Evolutionary conservation across 306 rosid species (phyloP).

Genomic region (Coriaria nepalensis): DNA sequence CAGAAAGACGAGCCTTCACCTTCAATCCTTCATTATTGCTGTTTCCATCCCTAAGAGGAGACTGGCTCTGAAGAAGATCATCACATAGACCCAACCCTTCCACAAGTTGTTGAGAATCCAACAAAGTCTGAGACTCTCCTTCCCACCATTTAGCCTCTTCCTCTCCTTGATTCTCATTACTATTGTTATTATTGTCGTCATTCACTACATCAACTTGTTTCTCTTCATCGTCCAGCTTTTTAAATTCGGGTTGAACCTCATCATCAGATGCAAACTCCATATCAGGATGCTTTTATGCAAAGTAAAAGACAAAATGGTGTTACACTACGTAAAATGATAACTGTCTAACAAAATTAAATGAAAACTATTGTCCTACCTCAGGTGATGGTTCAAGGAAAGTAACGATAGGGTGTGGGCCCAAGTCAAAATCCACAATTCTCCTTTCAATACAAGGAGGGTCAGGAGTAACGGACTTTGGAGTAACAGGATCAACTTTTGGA

Average conservation of each 20-base stretch:
- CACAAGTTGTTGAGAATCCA: slow-evolving; percentile 70
- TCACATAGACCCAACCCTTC: slow-evolving; percentile 60
- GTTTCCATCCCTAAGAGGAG: slow-evolving; percentile 36
- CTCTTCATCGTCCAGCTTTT: slow-evolving; percentile 10
- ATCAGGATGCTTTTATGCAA: slow-evolving; percentile 10
- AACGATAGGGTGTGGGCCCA: slow-evolving; percentile 21
- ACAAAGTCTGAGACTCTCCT: slow-evolving; percentile 64
- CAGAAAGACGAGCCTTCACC: slow-evolving; percentile 35
- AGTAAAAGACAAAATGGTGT: too few relatives aligned
- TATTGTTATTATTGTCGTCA: slow-evolving; percentile 15
- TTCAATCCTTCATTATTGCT: slow-evolving; percentile 22
- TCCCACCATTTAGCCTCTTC: slow-evolving; percentile 80
- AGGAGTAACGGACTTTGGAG: slow-evolving; percentile 63
- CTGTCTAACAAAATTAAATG: background rate
- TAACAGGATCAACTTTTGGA: slow-evolving; percentile 10
- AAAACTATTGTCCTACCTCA: slow-evolving; percentile 26
- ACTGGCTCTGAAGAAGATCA: slow-evolving; percentile 69
- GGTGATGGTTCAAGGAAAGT: slow-evolving; percentile 11
- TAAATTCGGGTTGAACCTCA: slow-evolving; percentile 31
- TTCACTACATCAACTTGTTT: slow-evolving; percentile 11
- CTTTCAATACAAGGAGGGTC: slow-evolving; percentile 43
- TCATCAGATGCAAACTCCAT: slow-evolving; percentile 15
- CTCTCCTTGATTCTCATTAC: slow-evolving; percentile 25
- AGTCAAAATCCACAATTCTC: slow-evolving; percentile 21
- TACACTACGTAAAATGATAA: slow-evolving; percentile 4